Evolutionary conservation across 345 rosid genomes (phyloP).

Genomic region (Moricandia moricandioides): DNA sequence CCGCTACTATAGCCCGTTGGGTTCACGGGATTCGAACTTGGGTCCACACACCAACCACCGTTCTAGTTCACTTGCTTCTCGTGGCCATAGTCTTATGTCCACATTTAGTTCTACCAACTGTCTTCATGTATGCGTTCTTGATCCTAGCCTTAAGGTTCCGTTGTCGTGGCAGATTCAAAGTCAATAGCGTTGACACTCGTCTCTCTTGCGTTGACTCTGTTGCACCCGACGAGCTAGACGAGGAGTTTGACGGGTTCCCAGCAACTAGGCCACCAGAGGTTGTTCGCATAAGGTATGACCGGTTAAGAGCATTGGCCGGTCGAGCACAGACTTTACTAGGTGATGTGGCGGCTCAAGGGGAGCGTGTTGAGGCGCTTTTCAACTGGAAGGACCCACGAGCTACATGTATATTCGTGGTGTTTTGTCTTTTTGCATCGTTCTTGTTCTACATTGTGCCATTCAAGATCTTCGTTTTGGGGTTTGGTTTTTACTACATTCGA

Average conservation of each 20-base stretch:
- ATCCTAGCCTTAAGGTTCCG: constrained; percentile 56
- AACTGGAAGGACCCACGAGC: constrained; percentile 93
- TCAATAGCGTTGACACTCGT: constrained; percentile 56
- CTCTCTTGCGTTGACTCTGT: constrained; percentile 64
- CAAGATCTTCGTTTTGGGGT: constrained; percentile 54
- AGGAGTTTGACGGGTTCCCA: constrained; percentile 82
- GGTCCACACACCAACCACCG: constrained; percentile 67
- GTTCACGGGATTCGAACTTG: constrained; percentile 67
- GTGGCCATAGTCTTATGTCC: constrained; percentile 70
- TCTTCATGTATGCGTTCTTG: constrained; percentile 82
- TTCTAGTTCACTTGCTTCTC: constrained; percentile 63
- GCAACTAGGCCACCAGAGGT: constrained; percentile 52
- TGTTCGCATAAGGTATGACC: constrained; percentile 67
- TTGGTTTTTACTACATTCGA: constrained; percentile 67
- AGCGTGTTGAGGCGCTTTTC: constrained; percentile 69
- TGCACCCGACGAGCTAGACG: constrained; percentile 74
- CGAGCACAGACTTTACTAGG: constrained; percentile 77
- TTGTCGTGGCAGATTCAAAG: constrained; percentile 48
- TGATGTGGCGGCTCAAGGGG: constrained; percentile 86
- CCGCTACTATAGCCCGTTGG: constrained; percentile 65
- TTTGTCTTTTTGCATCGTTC: constrained; percentile 65
- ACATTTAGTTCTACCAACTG: constrained; percentile 73
- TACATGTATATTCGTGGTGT: constrained; percentile 66
- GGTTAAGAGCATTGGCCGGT: constrained; percentile 79
- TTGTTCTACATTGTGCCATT: constrained; percentile 72